Base-by-base conservation (phyloP, 495 filamentous ascomycete species). In the Neurospora cerealis region DNA sequence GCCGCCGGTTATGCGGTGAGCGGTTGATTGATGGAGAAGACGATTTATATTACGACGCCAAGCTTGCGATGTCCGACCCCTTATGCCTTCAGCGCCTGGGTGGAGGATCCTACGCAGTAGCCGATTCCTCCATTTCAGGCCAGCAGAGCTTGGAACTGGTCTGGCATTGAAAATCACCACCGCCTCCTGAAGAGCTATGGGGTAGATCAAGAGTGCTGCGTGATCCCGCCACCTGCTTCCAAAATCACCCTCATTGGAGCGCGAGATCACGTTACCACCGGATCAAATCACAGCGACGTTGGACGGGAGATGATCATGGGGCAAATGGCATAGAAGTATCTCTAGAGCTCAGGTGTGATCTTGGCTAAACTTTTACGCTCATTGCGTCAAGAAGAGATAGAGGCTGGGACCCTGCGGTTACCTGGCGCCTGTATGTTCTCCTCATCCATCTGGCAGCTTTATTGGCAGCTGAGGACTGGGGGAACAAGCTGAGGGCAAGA, bases 1-100 rank as follows among this genome's bases (percentile, higher is more conserved):
- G 71, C 96, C 95, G 74, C 95, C 96, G 36, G 91, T 97, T 72
- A 97, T 98, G 95, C 87, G 93, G 81, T 99, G 81, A 81, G 38
- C 15, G 32, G 8, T 21, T 46, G 54, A 17, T 34, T 66, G 54
- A 19, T 36, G 54, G 69, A 38, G 38, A 37, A 24, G 8, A 54
- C n/a, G 21, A 54, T 54, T 54, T 2, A 54, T 24, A 54, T 54
- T 24, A 54, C 21, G 40, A 34, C 21, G 28, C 9, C 37, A 46
- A 32, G n/a, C 21, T 54, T 17, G 42, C n/a, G 13, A 44, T n/a
- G n/a, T 54, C 15, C 42, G 70, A 36, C 11, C n/a, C 36, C 36
- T 66, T 19, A 9, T 40, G 48, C 38, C 38, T 15, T 17, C 28
- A 1, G 37, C 15, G 42, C 37, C 5, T 28, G 24, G 7, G 15